Percentiles rank a stretch among this genome's conserved stretches.
Evolutionary conservation across 2,329 filamentous ascomycete genomes (phyloP).

Genomic region (Monosporascus cannonballus): DNA sequence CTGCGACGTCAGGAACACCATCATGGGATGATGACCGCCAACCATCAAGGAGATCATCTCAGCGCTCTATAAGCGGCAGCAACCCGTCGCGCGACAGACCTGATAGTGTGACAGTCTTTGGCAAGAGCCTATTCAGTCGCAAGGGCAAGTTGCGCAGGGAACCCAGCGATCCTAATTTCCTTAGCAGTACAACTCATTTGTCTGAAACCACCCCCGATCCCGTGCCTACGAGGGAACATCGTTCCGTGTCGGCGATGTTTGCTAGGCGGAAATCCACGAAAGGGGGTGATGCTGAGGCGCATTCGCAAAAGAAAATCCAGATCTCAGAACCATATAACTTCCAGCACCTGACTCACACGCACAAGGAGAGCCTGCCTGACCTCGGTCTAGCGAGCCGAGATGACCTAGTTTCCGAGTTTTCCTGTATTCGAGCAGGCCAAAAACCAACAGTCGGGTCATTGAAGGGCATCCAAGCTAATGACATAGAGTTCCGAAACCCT

Average conservation of each 20-base stretch:
- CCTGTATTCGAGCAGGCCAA: slow-evolving; percentile 32
- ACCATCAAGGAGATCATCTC: slow-evolving; percentile 51
- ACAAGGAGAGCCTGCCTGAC: slow-evolving; percentile 40
- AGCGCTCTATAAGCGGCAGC: slow-evolving; percentile 47
- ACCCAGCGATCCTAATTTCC: slow-evolving; percentile 41
- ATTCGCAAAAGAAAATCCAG: slow-evolving; percentile 36
- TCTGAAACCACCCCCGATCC: slow-evolving; percentile 34
- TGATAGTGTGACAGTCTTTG: slow-evolving; percentile 54
- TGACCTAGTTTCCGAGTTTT: slow-evolving; percentile 38
- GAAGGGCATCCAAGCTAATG: slow-evolving; percentile 32
- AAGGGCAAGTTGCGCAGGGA: slow-evolving; percentile 46
- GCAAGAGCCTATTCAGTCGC: slow-evolving; percentile 54
- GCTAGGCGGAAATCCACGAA: slow-evolving; percentile 38
- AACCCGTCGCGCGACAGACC: slow-evolving; percentile 48
- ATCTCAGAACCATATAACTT: slow-evolving; percentile 64
- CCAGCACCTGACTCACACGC: slow-evolving; percentile 56
- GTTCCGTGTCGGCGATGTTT: slow-evolving; percentile 45
- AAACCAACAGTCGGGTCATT: slow-evolving; percentile 28
- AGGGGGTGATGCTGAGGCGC: slow-evolving; percentile 22
- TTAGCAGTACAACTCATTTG: slow-evolving; percentile 43
- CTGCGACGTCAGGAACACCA: slow-evolving; percentile 37
- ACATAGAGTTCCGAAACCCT: slow-evolving; percentile 39
- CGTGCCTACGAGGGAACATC: slow-evolving; percentile 32
- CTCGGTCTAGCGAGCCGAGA: slow-evolving; percentile 33
- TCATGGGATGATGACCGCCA: slow-evolving; percentile 48